Evolutionary conservation across 257 asterid species (phyloP), one percentile per base, ranked within the genome.

Genomic region (Nicotiana knightiana): DNA sequence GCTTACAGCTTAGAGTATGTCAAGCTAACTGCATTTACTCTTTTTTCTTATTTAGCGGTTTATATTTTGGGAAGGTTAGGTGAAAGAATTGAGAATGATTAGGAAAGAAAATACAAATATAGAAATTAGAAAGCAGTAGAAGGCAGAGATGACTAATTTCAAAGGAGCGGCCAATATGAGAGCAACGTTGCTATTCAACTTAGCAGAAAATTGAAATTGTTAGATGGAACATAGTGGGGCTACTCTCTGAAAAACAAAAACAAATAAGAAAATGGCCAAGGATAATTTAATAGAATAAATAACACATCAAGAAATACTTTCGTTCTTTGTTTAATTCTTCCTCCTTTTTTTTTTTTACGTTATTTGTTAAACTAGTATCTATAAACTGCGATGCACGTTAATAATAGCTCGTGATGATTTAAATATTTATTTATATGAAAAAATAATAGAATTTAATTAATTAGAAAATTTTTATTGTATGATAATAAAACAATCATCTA

Each of bases 151-250:
- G 15, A 46, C 13, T 71, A 7, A 71, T 71, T 71, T 71, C 21
- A 21, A 6, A 11, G 7, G 7, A 26, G 79, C 21, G 79, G 79
- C 39, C 15, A 6, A 73, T 51, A 73, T n/a, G 1, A 26, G 51
- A 75, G 63, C 63, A 51, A 43, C 80, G 46, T 75, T 4, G 80
- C 80, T 51, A 61, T 75, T 28, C 79, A 73, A 71, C 24, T 71
- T 18, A n/a, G 33, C 79, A 21, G 62, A 51, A 26, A 75, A 75
- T 51, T 75, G 63, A 61, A 21, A 21, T 13, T n/a, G 6, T 5
- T 21, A 58, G 28, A 58, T 3, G 58, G 2, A 6, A 58, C 26
- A 58, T 58, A 26, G 63, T 6, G 63, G n/a, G n/a, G 6, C 58
- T 53, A 12, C 26, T 57, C 9, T 5, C 6, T 2, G 10, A 6